Conservation (phyloP, 106 monocot genomes). For the Gastrodia elata region DNA sequence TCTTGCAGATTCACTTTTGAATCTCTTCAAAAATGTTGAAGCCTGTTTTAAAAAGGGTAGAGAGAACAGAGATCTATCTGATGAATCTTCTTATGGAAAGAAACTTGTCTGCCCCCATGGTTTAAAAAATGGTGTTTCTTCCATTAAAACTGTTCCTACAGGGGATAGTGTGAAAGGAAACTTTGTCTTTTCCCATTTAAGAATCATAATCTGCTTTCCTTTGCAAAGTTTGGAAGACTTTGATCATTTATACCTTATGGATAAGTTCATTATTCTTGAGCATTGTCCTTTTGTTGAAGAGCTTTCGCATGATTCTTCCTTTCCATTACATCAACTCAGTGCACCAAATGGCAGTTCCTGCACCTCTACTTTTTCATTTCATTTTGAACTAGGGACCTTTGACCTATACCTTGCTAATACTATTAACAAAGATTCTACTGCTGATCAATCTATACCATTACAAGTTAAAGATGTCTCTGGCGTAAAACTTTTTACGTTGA, state of each 20-base stretch:
- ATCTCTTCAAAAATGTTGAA: slow-evolving; percentile 38
- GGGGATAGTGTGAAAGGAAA: slow-evolving; percentile 41
- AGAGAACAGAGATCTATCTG: slow-evolving; percentile 7
- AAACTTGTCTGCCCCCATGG: slow-evolving; percentile 9
- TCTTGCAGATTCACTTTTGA: slow-evolving; percentile 37
- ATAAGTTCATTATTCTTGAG: slow-evolving; percentile 66
- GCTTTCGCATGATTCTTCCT: slow-evolving; percentile 5
- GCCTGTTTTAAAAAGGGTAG: slow-evolving; percentile 14
- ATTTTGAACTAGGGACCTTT: slow-evolving; percentile 38
- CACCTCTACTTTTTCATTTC: slow-evolving; percentile 38
- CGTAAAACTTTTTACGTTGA: slow-evolving; percentile 45
- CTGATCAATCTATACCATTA: slow-evolving; percentile 3
- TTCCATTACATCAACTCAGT: slow-evolving; percentile 11
- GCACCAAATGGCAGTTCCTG: slow-evolving; percentile 19
- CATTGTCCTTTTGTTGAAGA: slow-evolving; percentile 31
- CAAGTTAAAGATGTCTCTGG: slow-evolving; percentile 20
- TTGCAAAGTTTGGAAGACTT: slow-evolving; percentile 23
- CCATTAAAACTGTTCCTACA: slow-evolving; percentile 14
- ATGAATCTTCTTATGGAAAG: neutral
- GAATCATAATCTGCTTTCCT: slow-evolving; percentile 69
- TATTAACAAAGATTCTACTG: slow-evolving; percentile 10
- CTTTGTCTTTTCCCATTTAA: slow-evolving; percentile 40
- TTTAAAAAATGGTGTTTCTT: slow-evolving; percentile 12
- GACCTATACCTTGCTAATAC: slow-evolving; percentile 55
- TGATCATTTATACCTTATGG: slow-evolving; percentile 26